Evolutionary conservation across 441 rosid species (phyloP).

Genomic region (Adansonia rubrostipa): DNA sequence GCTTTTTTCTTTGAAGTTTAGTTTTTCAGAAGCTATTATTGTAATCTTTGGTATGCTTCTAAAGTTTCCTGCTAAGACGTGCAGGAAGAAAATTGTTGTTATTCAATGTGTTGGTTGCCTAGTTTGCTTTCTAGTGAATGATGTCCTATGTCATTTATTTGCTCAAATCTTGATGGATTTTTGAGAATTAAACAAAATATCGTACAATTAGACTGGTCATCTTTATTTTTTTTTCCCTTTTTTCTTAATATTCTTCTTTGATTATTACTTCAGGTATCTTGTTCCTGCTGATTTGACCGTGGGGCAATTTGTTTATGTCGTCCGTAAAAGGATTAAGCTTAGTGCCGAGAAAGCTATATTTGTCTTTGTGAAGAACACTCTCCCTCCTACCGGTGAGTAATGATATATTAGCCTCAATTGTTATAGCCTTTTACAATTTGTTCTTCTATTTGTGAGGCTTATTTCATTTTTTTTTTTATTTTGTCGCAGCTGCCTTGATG

Average conservation of each 20-base stretch:
- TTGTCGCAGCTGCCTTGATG: constrained; percentile 57
- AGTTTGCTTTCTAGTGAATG: neutral
- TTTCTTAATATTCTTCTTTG: constrained; percentile 9
- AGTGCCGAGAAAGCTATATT: constrained; percentile 61
- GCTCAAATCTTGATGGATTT: neutral
- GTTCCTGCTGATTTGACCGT: constrained; percentile 57
- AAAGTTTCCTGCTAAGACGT: neutral
- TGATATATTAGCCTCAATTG: neutral
- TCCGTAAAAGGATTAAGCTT: constrained; percentile 60
- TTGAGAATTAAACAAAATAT: neutral
- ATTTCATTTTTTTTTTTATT: neutral
- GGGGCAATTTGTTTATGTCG: constrained; percentile 59
- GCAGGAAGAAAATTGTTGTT: neutral
- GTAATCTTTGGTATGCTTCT: neutral
- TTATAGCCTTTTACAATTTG: neutral
- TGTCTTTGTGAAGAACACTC: constrained; percentile 47
- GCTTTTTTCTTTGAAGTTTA: no score
- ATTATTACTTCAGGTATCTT: constrained; percentile 44
- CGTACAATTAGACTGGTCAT: no score
- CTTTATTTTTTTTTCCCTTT: no score
- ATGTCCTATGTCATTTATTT: neutral
- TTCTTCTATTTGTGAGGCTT: neutral
- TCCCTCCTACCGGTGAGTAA: constrained; percentile 53
- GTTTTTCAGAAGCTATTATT: neutral
- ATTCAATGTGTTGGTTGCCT: neutral